phyloP scores from a whole-genome alignment of 805 yeast species.

The Kazachstania viticola region DNA sequence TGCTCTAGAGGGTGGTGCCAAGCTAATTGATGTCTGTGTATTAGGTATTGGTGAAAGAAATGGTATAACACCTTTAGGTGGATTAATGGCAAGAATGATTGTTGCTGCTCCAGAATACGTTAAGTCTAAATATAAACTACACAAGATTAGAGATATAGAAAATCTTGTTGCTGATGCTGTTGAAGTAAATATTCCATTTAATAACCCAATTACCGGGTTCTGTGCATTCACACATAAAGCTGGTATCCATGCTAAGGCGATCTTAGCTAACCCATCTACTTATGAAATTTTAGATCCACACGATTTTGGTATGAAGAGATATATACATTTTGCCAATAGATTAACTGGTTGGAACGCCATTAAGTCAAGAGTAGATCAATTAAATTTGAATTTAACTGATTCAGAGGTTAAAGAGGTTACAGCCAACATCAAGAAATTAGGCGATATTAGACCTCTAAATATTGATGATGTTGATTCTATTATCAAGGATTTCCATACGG shows the following conservation, averaged over 20 bases:
- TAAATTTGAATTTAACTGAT: constrained; percentile 80
- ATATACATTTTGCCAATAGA: constrained; percentile 95
- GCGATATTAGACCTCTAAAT: constrained; percentile 87
- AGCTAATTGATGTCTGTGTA: constrained; percentile 89
- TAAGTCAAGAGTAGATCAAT: constrained; percentile 94
- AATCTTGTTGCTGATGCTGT: constrained; percentile 94
- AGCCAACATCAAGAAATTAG: constrained; percentile 80
- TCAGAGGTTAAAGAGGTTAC: constrained; percentile 95
- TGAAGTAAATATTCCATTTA: constrained; percentile 92
- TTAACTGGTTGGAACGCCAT: constrained; percentile 99
- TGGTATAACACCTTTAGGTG: constrained; percentile 96
- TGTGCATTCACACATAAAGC: constrained; percentile 99
- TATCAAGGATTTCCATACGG: constrained; percentile 85
- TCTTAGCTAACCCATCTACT: constrained; percentile 94
- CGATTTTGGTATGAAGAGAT: constrained; percentile 91
- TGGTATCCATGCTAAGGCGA: constrained; percentile 98
- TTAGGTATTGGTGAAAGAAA: constrained; percentile 98
- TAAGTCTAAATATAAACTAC: constrained; percentile 83
- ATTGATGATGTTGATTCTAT: constrained; percentile 97
- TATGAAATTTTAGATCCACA: constrained; percentile 91
- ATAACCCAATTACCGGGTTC: constrained; percentile 97
- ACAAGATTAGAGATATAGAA: constrained; percentile 91
- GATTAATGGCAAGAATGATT: constrained; percentile 97
- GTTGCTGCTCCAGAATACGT: constrained; percentile 97
- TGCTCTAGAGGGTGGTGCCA: constrained; percentile 96